These are phyloP conservation scores for Xerophyta viscosa DNA, from an alignment of 106 monocot genomes.

Conservation along the genomic window DNA sequence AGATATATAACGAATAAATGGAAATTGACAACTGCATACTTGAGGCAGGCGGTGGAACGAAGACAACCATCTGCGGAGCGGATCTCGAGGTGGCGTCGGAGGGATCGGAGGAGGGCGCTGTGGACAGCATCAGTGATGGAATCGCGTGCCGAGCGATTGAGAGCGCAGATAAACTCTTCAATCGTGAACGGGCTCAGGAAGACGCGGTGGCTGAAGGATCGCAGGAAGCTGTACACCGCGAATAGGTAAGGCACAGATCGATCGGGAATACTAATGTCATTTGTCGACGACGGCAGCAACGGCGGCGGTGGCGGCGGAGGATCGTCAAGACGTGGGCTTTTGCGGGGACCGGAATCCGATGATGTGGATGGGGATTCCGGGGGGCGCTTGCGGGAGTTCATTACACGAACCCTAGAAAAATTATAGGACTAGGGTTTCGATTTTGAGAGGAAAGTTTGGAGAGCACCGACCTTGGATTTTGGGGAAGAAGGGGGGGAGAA, in stretches of 20 bases:
- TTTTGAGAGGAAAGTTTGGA: too few species aligned
- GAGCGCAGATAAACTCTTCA: slow-evolving; percentile 63
- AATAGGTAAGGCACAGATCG: slow-evolving; percentile 47
- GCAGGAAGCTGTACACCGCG: slow-evolving; percentile 73
- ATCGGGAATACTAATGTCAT: slow-evolving; percentile 55
- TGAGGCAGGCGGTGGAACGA: slow-evolving; percentile 48
- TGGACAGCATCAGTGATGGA: slow-evolving; percentile 65
- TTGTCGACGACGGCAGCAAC: slow-evolving; percentile 59
- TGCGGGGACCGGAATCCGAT: neutral
- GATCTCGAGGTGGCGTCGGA: slow-evolving; percentile 62
- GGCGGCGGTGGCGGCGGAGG: neutral
- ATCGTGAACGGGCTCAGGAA: slow-evolving; percentile 79
- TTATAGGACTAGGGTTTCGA: too few species aligned
- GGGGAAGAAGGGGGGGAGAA: too few species aligned
- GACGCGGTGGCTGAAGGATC: slow-evolving; percentile 64
- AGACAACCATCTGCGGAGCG: slow-evolving; percentile 50
- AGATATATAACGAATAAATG: too few species aligned
- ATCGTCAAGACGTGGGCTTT: neutral
- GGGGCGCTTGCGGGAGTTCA: neutral
- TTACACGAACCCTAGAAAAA: neutral
- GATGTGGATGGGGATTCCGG: neutral
- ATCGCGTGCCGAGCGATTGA: slow-evolving; percentile 55
- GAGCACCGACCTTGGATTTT: too few species aligned
- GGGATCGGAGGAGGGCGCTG: slow-evolving; percentile 51
- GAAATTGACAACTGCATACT: slow-evolving; percentile 18